Evolutionary conservation across 2,329 filamentous ascomycete genomes (phyloP).

Genomic region (Xylaria sp.): DNA sequence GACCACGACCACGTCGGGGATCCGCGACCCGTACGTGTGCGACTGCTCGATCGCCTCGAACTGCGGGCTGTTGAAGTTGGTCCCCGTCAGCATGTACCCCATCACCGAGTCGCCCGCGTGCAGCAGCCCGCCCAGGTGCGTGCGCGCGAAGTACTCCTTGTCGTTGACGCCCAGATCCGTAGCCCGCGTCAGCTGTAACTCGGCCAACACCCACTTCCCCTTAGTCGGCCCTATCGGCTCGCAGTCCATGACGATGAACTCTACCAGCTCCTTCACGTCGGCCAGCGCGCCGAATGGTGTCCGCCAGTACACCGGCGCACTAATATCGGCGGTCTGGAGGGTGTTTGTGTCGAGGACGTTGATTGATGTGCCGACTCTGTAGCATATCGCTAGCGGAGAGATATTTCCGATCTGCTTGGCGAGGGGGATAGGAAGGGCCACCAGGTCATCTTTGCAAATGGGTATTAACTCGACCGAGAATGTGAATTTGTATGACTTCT

Average conservation of each 20-base stretch:
- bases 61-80: slow-evolving; percentile 39
- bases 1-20: slow-evolving; percentile 92
- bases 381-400: slow-evolving; percentile 80
- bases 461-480: slow-evolving; percentile 89
- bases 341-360: slow-evolving; percentile 90
- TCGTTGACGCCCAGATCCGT: slow-evolving; percentile 86
- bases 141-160: slow-evolving; percentile 84
- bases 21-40: slow-evolving; percentile 72
- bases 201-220: slow-evolving; percentile 82
- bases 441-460: slow-evolving; percentile 95
- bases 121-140: slow-evolving; percentile 83
- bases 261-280: slow-evolving; percentile 81
- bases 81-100: slow-evolving; percentile 88
- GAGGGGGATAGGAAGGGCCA: slow-evolving; percentile 87
- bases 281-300: slow-evolving; percentile 82
- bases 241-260: slow-evolving; percentile 95
- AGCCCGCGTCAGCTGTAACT: slow-evolving; percentile 85
- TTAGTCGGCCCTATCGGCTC: slow-evolving; percentile 75
- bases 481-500: slow-evolving; percentile 92
- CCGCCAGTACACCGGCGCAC: slow-evolving; percentile 85
- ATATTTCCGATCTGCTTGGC: slow-evolving; percentile 90
- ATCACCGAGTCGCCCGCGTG: slow-evolving; percentile 90
- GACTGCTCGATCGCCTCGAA: slow-evolving; percentile 69
- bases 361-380: slow-evolving; percentile 84
- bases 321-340: slow-evolving; percentile 86